phyloP scores from a whole-genome alignment of 164 flowering plant species.

The Nymphaea colorata region DNA sequence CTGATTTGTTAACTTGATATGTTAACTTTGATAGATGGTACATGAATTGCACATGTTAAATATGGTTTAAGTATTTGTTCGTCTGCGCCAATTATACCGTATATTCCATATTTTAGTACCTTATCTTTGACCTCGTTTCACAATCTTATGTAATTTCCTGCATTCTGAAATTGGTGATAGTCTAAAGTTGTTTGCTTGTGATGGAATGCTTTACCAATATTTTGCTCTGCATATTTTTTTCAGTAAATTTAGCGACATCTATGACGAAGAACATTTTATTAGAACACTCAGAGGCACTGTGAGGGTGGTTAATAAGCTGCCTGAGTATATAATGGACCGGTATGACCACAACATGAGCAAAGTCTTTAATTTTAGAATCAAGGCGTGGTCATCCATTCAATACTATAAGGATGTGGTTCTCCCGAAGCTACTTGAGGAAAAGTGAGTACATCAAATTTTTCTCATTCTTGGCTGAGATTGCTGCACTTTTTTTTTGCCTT shows the following conservation, averaged over 20 bases:
- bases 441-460: constrained; percentile 32
- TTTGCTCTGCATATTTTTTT: background rate
- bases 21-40: too few relatives aligned
- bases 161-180: too few relatives aligned
- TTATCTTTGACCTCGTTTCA: too few relatives aligned
- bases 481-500: background rate
- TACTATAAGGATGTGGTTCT: constrained; percentile 71
- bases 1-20: too few relatives aligned
- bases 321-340: constrained; percentile 71
- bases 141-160: too few relatives aligned
- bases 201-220: too few relatives aligned
- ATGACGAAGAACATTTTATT: constrained; percentile 72
- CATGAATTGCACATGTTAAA: too few relatives aligned
- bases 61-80: too few relatives aligned
- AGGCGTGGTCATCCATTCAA: constrained; percentile 77
- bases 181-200: too few relatives aligned
- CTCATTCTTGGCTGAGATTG: constrained; percentile 1
- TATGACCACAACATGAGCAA: constrained; percentile 73
- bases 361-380: constrained; percentile 69
- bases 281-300: constrained; percentile 53
- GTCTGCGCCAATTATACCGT: too few relatives aligned
- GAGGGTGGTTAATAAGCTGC: constrained; percentile 49
- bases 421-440: constrained; percentile 79
- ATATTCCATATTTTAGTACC: too few relatives aligned
- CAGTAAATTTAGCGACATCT: constrained; percentile 86